A percentile compares a stretch with the other conserved stretches of the same genome.
These are phyloP conservation scores for Pseudonitzschia pungens DNA, from an alignment of 108 stramenopile genomes.

Conservation along the genomic window DNA sequence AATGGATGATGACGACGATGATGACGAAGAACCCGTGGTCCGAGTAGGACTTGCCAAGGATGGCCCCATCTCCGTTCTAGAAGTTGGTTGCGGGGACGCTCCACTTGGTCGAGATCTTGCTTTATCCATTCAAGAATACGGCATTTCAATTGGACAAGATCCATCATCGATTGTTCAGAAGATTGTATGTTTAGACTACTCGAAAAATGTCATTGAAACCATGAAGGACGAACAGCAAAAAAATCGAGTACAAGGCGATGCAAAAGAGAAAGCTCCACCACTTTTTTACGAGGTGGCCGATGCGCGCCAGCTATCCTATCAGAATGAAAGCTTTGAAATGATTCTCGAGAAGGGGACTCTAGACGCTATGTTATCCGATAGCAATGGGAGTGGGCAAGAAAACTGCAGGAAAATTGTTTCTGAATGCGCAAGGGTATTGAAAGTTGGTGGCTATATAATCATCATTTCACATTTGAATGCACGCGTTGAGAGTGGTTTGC, in stretches of 20 bases:
- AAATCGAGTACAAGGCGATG: constrained; percentile 10
- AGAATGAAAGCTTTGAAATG: constrained; percentile 48
- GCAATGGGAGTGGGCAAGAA: constrained; percentile 27
- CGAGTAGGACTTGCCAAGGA: constrained; percentile 29
- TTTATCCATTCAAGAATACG: neutral
- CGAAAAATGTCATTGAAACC: constrained; percentile 50
- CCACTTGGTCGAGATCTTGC: constrained; percentile 26
- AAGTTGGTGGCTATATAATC: constrained; percentile 47
- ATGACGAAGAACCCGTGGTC: constrained; percentile 28
- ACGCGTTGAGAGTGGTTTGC: constrained; percentile 45
- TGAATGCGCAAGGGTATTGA: constrained; percentile 63
- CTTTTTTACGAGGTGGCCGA: constrained; percentile 54
- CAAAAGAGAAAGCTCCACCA: constrained; percentile 10
- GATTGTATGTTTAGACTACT: constrained; percentile 76
- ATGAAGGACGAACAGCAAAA: constrained; percentile 47
- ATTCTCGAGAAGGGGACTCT: constrained; percentile 85
- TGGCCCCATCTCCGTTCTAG: constrained; percentile 60
- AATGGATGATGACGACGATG: constrained; percentile 36
- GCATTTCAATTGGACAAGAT: neutral
- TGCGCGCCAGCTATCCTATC: constrained; percentile 56
- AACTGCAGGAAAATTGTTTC: constrained; percentile 62
- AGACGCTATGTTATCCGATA: constrained; percentile 84
- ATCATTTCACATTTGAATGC: constrained; percentile 80
- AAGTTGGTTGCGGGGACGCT: constrained; percentile 73
- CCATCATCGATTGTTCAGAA: constrained; percentile 19